Percentiles rank a stretch among this genome's conserved stretches.
These are phyloP conservation scores for Lactifluus echinatus DNA, from an alignment of 768 basidiomycete species.

Conservation along the genomic window DNA sequence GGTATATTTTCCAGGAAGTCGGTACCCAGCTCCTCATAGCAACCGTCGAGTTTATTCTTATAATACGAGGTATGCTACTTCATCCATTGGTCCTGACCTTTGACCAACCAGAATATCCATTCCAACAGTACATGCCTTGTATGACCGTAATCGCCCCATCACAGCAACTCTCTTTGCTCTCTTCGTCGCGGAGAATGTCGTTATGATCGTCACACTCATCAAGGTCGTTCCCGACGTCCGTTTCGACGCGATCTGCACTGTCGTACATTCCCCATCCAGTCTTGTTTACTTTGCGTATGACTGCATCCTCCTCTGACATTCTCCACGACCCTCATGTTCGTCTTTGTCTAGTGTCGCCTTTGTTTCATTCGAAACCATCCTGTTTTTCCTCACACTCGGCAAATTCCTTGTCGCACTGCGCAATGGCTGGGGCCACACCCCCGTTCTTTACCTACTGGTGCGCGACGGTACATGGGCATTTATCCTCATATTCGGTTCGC, in stretches of 20 bases:
- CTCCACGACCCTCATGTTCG: not conserved
- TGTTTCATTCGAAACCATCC: constrained; percentile 22
- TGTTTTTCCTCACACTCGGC: constrained; percentile 23
- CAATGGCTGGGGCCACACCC: constrained; percentile 21
- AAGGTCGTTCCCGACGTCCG: constrained; percentile 1
- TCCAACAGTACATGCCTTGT: constrained; percentile 15
- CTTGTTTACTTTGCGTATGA: constrained; percentile 16
- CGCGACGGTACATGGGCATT: constrained; percentile 26
- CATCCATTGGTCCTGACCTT: not conserved
- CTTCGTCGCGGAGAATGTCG: constrained; percentile 12
- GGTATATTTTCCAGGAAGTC: constrained; percentile 15
- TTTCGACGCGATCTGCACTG: constrained; percentile 11
- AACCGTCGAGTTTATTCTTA: constrained; percentile 23
- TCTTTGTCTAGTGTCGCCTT: constrained; percentile 20
- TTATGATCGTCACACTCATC: constrained; percentile 13
- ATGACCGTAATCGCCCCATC: constrained; percentile 11
- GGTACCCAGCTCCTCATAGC: constrained; percentile 17
- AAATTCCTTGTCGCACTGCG: constrained; percentile 21
- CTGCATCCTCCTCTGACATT: not conserved
- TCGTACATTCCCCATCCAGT: constrained; percentile 4
- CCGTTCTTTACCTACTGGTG: constrained; percentile 21
- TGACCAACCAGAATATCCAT: not conserved
- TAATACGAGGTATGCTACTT: constrained; percentile 22
- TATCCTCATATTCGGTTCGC: constrained; percentile 23
- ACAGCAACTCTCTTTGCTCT: constrained; percentile 1